phyloP scores from a whole-genome alignment of 768 basidiomycete genomes.

The Strobilomyces dryophilus region DNA sequence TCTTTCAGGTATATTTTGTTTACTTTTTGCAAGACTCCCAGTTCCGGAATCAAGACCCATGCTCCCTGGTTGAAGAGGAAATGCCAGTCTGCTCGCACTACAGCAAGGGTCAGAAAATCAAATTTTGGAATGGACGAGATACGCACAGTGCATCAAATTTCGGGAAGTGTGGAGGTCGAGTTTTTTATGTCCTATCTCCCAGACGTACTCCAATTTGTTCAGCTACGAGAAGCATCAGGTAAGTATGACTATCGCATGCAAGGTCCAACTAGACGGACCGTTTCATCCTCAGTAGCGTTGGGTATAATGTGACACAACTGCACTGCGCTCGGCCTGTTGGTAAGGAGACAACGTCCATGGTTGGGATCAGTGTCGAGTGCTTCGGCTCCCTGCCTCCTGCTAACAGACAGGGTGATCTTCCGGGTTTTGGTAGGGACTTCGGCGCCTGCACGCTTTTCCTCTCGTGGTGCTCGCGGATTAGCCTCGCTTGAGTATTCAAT shows the following conservation, averaged over 20 bases:
- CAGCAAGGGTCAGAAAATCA: not conserved
- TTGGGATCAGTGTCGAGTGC: not conserved
- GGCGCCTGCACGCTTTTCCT: too few species aligned
- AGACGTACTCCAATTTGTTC: not conserved
- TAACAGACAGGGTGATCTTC: too few species aligned
- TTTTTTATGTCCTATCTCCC: not conserved
- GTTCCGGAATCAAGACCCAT: not conserved
- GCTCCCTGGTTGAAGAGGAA: not conserved
- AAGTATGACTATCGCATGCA: not conserved
- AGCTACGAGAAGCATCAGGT: not conserved
- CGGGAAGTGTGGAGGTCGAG: not conserved
- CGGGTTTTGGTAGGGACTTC: too few species aligned
- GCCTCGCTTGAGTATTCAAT: too few species aligned
- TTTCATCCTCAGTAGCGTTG: not conserved
- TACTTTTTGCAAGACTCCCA: not conserved
- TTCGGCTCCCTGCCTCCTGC: too few species aligned
- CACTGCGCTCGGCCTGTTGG: not conserved
- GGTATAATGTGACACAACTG: not conserved
- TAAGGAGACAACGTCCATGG: not conserved
- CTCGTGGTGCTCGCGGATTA: too few species aligned
- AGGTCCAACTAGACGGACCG: not conserved
- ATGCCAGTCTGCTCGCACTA: not conserved
- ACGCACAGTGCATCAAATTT: not conserved
- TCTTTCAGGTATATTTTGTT: not conserved
- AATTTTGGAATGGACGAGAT: not conserved